Percentiles rank a stretch among this genome's conserved stretches.
Conservation (phyloP, 2,329 filamentous ascomycete species). For the Alternaria triticimaculans region DNA sequence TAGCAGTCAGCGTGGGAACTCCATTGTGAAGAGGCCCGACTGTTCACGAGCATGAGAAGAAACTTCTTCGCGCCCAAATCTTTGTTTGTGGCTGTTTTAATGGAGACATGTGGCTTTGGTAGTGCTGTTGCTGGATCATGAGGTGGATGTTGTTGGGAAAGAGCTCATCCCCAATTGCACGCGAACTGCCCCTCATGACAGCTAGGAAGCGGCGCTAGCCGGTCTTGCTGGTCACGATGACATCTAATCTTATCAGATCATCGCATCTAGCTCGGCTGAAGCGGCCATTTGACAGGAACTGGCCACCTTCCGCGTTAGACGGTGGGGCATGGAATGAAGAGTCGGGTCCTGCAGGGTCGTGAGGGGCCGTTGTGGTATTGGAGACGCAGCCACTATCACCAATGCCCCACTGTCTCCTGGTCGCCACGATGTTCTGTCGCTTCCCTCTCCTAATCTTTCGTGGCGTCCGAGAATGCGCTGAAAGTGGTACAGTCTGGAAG, state of each 20-base stretch:
- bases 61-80: background rate
- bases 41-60: background rate
- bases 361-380: background rate
- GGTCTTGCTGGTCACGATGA: background rate
- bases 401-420: background rate
- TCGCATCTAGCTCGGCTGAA: slow-evolving; percentile 5
- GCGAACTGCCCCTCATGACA: slow-evolving; percentile 1
- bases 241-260: slow-evolving; percentile 26
- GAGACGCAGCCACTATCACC: slow-evolving; percentile 12
- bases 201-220: background rate
- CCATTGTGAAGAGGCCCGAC: background rate
- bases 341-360: background rate
- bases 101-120: background rate
- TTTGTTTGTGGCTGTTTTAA: background rate
- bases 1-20: background rate
- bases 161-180: background rate
- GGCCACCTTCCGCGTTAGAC: background rate
- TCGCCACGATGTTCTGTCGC: background rate
- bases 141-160: background rate
- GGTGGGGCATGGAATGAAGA: background rate
- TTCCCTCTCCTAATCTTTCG: background rate
- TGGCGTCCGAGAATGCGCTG: background rate
- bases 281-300: background rate
- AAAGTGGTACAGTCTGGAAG: background rate
- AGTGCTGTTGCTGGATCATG: background rate